phyloP scores from a whole-genome alignment of 1,284 basidiomycete genomes.

The Singerocomus inundabilis region DNA sequence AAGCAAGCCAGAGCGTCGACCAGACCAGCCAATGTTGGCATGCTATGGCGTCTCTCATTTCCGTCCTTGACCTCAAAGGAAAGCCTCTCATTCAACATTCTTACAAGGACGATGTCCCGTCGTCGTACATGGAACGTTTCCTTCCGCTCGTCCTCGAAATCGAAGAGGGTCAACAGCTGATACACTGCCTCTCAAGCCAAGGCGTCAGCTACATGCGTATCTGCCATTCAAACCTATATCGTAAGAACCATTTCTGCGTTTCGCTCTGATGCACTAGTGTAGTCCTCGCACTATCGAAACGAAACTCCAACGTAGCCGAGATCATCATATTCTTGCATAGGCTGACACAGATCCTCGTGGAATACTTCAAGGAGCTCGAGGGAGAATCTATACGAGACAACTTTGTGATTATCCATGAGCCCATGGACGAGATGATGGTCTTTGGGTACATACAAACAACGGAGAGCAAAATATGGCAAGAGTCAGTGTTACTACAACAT shows the following conservation, averaged over 20 bases:
- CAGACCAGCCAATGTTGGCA: background rate
- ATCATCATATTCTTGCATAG: constrained; percentile 96
- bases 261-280: background rate
- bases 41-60: constrained; percentile 67
- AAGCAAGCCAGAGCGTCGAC: no score
- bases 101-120: constrained; percentile 93
- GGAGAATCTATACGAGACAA: constrained; percentile 99
- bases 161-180: constrained; percentile 94
- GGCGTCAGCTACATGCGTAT: constrained; percentile 99
- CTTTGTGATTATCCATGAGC: constrained; percentile 96
- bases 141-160: constrained; percentile 93
- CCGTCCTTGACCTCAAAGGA: constrained; percentile 97
- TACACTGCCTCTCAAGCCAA: constrained; percentile 92
- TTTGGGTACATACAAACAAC: constrained; percentile 99
- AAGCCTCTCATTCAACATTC: constrained; percentile 98
- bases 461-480: constrained; percentile 98
- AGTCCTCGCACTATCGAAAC: constrained; percentile 96
- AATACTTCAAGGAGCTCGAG: constrained; percentile 99
- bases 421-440: constrained; percentile 99
- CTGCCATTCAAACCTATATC: constrained; percentile 95
- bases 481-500: constrained; percentile 50
- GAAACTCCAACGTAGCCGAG: constrained; percentile 95
- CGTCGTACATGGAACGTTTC: constrained; percentile 90
- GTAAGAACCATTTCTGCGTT: constrained; percentile 49
- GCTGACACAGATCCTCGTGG: constrained; percentile 84